Evolutionary conservation across 1,284 basidiomycete species (phyloP), one percentile per base, ranked within the genome.

Genomic region (Fomes fomentarius): DNA sequence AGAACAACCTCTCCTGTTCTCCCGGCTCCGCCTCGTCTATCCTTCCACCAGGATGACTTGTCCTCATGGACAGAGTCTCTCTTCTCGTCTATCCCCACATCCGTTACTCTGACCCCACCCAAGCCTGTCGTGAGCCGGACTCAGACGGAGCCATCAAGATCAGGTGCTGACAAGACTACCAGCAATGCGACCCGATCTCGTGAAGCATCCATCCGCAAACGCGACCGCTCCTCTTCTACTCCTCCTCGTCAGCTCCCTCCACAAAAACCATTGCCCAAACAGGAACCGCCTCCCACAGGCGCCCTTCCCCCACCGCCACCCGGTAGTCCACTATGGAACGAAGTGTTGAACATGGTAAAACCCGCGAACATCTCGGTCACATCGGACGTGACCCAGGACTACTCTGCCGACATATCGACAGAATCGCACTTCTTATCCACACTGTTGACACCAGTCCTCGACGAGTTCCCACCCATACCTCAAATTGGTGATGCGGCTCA

Each of bases 31-130:
- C 69, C 69, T 14, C 60, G 69, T 14, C 52, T 70, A 3, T 70
- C 69, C 3, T 54, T 70, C 22, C 64, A 66, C 35, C 64, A 66
- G 52, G 69, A 70, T 42, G 69, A 70, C 42, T 56, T 70, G 21
- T 63, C 66, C 2, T 65, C 61, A 24, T 70, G 69, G 67, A 63
- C 67, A 4, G 69, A 68, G 49, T 64, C 66, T 7, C 54, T 70
- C 10, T 66, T 70, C 28, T 70, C 69, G 4, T 66, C 66, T 10
- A 64, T 70, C 25, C 69, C 69, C 2, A 43, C 52, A 3, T 21
- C 56, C 22, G 46, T 57, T 28, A 58, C 55, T 11, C 24, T 52
- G 30, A 57, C 59, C 7, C 52, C 54, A 11, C 54, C 57, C 3
- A 60, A 54, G 26, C 53, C 57, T 1, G n/a, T 49, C 4, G 38